These are phyloP conservation scores for Kockiozyma suomiensis DNA, from an alignment of 805 yeast species.

Conservation along the genomic window DNA sequence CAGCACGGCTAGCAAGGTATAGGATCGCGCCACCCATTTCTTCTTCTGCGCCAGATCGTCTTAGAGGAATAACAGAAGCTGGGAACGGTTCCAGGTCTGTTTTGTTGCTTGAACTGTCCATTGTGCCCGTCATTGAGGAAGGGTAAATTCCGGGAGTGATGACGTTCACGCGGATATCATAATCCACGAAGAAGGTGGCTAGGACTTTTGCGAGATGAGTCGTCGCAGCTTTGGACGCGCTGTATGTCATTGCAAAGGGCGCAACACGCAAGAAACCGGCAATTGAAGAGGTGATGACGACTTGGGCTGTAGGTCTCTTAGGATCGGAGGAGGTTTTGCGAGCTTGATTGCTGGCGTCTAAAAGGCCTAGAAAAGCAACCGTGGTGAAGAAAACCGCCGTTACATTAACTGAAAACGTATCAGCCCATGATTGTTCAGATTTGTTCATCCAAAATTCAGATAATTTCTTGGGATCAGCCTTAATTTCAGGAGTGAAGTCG, in stretches of 20 bases:
- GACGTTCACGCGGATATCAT: constrained; percentile 59
- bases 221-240: constrained; percentile 33
- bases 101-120: constrained; percentile 43
- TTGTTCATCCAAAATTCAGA: constrained; percentile 23
- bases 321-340: not conserved
- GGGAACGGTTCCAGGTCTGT: constrained; percentile 44
- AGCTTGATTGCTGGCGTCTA: constrained; percentile 31
- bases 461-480: constrained; percentile 21
- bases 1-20: constrained; percentile 68
- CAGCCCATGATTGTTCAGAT: constrained; percentile 30
- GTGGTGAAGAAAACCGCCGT: constrained; percentile 33
- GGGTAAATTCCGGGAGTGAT: constrained; percentile 67
- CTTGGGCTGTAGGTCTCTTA: constrained; percentile 26
- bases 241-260: constrained; percentile 30
- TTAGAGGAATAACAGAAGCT: constrained; percentile 54
- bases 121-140: constrained; percentile 56
- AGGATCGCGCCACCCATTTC: constrained; percentile 71
- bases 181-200: constrained; percentile 28
- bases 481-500: constrained; percentile 17
- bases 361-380: constrained; percentile 32
- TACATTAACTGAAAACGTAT: constrained; percentile 31
- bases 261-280: constrained; percentile 32
- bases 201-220: constrained; percentile 33
- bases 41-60: constrained; percentile 63
- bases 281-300: constrained; percentile 32